These are phyloP conservation scores for Haplographium delicatum DNA, from an alignment of 495 filamentous ascomycete genomes.

Conservation along the genomic window DNA sequence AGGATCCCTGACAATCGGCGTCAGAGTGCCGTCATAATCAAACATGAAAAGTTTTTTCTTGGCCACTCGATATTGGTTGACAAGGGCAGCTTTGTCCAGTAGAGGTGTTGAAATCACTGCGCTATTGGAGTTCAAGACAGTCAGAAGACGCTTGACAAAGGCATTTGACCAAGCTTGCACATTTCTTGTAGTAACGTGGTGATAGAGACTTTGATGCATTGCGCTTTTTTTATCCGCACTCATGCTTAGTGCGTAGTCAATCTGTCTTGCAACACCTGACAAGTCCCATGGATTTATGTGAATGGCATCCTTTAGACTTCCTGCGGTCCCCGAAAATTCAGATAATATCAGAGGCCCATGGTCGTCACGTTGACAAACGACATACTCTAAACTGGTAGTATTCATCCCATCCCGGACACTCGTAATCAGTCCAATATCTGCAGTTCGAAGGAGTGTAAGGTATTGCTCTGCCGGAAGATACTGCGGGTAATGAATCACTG, in stretches of 20 bases:
- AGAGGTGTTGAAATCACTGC: conserved; percentile 72
- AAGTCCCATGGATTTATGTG: conserved; percentile 95
- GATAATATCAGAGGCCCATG: conserved; percentile 86
- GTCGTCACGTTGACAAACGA: conserved; percentile 80
- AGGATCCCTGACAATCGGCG: conserved; percentile 88
- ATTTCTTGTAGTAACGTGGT: conserved; percentile 76
- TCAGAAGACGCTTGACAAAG: conserved; percentile 68
- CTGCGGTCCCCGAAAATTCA: conserved; percentile 91
- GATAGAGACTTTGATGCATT: conserved; percentile 62
- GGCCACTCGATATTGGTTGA: conserved; percentile 66
- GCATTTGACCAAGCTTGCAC: conserved; percentile 77
- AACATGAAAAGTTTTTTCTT: conserved; percentile 87
- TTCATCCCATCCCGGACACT: conserved; percentile 96
- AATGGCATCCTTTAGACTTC: conserved; percentile 75
- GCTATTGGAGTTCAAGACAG: conserved; percentile 70
- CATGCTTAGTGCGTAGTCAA: conserved; percentile 75
- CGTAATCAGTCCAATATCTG: conserved; percentile 86
- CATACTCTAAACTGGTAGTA: conserved; percentile 88
- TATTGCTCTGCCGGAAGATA: conserved; percentile 85
- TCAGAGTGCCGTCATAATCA: conserved; percentile 98
- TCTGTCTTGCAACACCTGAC: conserved; percentile 69
- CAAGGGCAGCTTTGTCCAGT: conserved; percentile 64
- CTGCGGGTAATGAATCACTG: conserved; percentile 88
- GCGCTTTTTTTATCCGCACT: conserved; percentile 50
- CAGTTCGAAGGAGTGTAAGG: conserved; percentile 80